Base-by-base conservation (phyloP, 2,329 filamentous ascomycete genomes). In the Aspergillus niger region DNA sequence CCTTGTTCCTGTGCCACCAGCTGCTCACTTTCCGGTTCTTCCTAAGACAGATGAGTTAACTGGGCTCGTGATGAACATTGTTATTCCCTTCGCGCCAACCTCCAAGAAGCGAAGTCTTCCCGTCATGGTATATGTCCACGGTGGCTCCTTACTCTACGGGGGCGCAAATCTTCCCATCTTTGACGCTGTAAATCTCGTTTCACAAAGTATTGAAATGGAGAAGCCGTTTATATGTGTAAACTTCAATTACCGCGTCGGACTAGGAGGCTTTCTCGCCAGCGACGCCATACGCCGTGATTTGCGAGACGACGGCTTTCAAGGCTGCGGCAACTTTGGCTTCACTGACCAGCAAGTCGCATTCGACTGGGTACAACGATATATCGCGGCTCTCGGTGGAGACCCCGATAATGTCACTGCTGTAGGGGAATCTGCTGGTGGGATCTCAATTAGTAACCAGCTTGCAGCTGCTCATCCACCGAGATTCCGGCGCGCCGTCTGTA, bases 251-350 rank as follows among this genome's bases (percentile, higher is more conserved):
- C 67, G 69, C 30, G 63, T 71, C 17, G 69, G 69, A 7, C 57
- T 71, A 2, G 67, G 67, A 24, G 69, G 69, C 1, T 70, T 71
- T 17, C 62, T 71, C 1, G 69, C 65, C 3, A 64, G 64, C 26
- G 24, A 61, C 1, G 55, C 51, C 1, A 64, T 69, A 30, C 55
- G 60, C 3, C 17, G 38, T 2, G 67, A 68, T n/a, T 59, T 71
- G 17, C 39, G 63, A 11, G 39, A 43, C 0, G 68, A 71, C 20
- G 67, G 69, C 11, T 54, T 60, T 43, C 39, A 59, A 10, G 70
- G 70, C 0, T 66, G 65, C 43, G 69, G 69, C 0, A 82, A 82
- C 62, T 78, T 78, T 58, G 76, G 76, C 0, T 69, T 82, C 13
- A 68, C 74, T 28, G 79, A 72, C 48, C 68, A 72, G 53, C 65